A percentile compares a stretch with the other conserved stretches of the same genome.
Conservation (phyloP, 768 basidiomycete species). For the Pulveroboletus sp. region DNA sequence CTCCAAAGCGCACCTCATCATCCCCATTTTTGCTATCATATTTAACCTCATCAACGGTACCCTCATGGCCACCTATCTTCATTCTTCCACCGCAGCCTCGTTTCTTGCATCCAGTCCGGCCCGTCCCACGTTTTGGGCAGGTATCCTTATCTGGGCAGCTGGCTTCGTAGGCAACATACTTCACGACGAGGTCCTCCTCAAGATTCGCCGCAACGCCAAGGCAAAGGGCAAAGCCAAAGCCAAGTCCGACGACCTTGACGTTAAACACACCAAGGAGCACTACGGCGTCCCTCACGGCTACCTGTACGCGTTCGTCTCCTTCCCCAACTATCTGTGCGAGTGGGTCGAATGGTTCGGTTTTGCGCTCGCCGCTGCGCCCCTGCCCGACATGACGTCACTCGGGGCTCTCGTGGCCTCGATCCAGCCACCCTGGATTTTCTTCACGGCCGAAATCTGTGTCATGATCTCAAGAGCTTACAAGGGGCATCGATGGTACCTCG, state of each 20-base stretch:
- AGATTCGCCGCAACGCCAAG: conserved; percentile 66
- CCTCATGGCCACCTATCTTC: conserved; percentile 66
- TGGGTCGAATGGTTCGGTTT: conserved; percentile 95
- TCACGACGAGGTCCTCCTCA: conserved; percentile 87
- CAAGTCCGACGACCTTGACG: conserved; percentile 25
- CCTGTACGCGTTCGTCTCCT: conserved; percentile 75
- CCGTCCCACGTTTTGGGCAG: conserved; percentile 54
- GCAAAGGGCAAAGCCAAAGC: conserved; percentile 31
- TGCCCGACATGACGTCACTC: conserved; percentile 32
- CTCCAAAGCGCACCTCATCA: conserved; percentile 66
- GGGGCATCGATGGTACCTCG: conserved; percentile 84
- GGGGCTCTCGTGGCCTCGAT: conserved; percentile 42
- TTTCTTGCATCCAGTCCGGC: conserved; percentile 36
- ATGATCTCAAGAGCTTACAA: conserved; percentile 83
- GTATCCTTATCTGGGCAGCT: conserved; percentile 59
- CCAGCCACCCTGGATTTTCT: conserved; percentile 79
- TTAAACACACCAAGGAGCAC: conserved; percentile 40
- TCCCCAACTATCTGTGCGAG: conserved; percentile 92
- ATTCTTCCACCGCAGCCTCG: conserved; percentile 48
- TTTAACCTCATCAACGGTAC: conserved; percentile 77
- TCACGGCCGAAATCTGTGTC: conserved; percentile 61
- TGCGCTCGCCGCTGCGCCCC: conserved; percentile 66
- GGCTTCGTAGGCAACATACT: conserved; percentile 79
- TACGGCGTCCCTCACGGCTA: conserved; percentile 80
- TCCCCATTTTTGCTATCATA: conserved; percentile 47